phyloP scores from a whole-genome alignment of 352 stramenopile genomes.

The Pythium rhizo-oryzae region DNA sequence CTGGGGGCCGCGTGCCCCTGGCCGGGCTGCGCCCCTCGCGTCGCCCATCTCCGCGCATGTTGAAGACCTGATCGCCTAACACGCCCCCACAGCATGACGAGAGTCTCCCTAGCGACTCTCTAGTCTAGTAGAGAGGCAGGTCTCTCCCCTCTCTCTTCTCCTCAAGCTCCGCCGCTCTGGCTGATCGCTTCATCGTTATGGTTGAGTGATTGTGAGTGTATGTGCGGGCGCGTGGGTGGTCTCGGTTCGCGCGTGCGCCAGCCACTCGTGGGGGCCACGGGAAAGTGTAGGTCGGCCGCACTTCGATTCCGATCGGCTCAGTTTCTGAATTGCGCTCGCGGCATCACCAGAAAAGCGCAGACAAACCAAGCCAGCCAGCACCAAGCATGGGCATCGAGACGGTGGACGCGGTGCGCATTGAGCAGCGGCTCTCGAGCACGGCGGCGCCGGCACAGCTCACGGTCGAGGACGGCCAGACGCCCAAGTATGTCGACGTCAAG shows the following conservation, averaged over 20 bases:
- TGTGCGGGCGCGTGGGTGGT: too few species aligned
- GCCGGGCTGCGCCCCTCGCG: not conserved
- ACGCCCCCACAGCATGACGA: not conserved
- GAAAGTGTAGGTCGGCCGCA: not conserved
- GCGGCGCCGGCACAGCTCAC: slow-evolving; percentile 6
- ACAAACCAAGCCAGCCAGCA: not conserved
- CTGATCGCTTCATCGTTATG: too few species aligned
- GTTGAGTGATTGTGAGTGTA: too few species aligned
- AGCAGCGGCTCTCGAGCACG: slow-evolving; percentile 37
- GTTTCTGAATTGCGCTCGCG: not conserved
- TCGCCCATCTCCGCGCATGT: not conserved
- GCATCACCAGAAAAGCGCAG: not conserved
- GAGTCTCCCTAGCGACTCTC: not conserved
- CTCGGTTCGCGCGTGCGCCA: not conserved
- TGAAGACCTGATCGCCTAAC: slow-evolving; percentile 6
- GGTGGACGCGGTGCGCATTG: slow-evolving; percentile 31
- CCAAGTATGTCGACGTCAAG: slow-evolving; percentile 29
- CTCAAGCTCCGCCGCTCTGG: too few species aligned
- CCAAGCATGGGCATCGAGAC: not conserved
- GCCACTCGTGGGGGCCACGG: not conserved
- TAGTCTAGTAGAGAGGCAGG: too few species aligned
- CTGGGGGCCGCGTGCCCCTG: not conserved
- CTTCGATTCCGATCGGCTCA: not conserved
- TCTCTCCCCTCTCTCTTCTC: not conserved
- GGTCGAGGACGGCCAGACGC: slow-evolving; percentile 14